Evolutionary conservation across 208 protist species (phyloP).

Genomic region (Leishmania aethiopica): DNA sequence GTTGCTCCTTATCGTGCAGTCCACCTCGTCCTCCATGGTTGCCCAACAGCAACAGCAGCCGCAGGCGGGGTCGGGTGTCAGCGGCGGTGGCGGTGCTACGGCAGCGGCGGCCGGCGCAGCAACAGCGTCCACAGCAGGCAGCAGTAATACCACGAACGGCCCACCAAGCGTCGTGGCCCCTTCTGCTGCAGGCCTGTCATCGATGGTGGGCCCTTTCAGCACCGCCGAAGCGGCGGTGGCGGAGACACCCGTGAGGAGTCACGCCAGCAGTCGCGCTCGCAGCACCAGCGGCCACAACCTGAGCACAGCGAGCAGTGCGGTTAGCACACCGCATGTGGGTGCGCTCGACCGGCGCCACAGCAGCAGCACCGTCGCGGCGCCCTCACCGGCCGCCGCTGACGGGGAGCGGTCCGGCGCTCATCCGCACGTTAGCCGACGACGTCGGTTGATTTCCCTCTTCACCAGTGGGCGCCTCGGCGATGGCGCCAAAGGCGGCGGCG

Average conservation of each 20-base stretch:
- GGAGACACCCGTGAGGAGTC: background rate
- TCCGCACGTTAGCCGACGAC: slow-evolving; percentile 10
- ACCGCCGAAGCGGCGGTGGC: background rate
- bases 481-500: background rate
- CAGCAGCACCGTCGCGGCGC: background rate
- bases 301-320: slow-evolving; percentile 5
- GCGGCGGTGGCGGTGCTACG: slow-evolving; percentile 1
- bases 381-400: background rate
- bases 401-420: background rate
- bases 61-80: slow-evolving; percentile 1
- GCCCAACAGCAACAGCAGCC: slow-evolving; percentile 32
- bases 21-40: slow-evolving; percentile 47
- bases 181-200: background rate
- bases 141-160: background rate
- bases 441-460: slow-evolving; percentile 33
- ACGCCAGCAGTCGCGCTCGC: slow-evolving; percentile 2
- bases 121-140: slow-evolving; percentile 5
- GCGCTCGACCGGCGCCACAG: background rate
- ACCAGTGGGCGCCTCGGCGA: slow-evolving; percentile 26
- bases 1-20: slow-evolving; percentile 40
- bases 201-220: background rate
- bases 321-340: background rate
- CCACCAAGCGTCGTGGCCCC: background rate
- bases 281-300: background rate
- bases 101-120: background rate